Conservation (phyloP, 2,329 filamentous ascomycete genomes). For the Epichloe uncinata region DNA sequence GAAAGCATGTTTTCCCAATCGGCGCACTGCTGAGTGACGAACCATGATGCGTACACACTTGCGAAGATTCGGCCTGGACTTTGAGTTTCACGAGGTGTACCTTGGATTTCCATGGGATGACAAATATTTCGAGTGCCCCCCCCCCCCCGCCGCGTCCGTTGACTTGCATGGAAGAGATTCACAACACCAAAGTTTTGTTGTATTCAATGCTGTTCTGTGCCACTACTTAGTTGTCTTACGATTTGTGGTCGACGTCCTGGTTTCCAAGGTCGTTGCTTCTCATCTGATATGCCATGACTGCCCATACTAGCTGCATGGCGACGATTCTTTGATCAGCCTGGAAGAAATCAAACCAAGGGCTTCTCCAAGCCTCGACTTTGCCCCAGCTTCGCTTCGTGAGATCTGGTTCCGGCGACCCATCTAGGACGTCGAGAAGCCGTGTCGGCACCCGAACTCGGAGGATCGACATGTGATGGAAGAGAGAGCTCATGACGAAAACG, state of each 20-base stretch:
- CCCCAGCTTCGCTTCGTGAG: constrained; percentile 31
- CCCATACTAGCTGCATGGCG: constrained; percentile 45
- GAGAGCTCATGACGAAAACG: constrained; percentile 44
- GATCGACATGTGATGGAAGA: constrained; percentile 49
- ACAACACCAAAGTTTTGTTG: neutral
- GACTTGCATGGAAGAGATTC: neutral
- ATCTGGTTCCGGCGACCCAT: constrained; percentile 28
- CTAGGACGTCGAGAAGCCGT: constrained; percentile 37
- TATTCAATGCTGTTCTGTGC: neutral
- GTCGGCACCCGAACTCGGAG: constrained; percentile 45
- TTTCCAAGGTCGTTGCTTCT: constrained; percentile 19
- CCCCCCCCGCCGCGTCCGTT: too few relatives aligned
- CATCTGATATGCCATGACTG: constrained; percentile 48
- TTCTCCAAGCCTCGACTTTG: constrained; percentile 41
- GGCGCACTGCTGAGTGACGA: too few relatives aligned
- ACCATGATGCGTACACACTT: too few relatives aligned
- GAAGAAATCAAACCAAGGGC: constrained; percentile 50
- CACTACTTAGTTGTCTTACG: neutral
- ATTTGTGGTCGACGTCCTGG: neutral
- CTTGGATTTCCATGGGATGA: too few relatives aligned
- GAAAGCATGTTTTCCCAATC: too few relatives aligned
- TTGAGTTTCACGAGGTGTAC: too few relatives aligned
- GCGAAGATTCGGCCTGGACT: too few relatives aligned
- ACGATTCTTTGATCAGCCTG: constrained; percentile 37
- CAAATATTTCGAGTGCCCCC: too few relatives aligned